These are phyloP conservation scores for Sporobolomyces pararoseus DNA, from an alignment of 768 basidiomycete genomes.

Conservation along the genomic window DNA sequence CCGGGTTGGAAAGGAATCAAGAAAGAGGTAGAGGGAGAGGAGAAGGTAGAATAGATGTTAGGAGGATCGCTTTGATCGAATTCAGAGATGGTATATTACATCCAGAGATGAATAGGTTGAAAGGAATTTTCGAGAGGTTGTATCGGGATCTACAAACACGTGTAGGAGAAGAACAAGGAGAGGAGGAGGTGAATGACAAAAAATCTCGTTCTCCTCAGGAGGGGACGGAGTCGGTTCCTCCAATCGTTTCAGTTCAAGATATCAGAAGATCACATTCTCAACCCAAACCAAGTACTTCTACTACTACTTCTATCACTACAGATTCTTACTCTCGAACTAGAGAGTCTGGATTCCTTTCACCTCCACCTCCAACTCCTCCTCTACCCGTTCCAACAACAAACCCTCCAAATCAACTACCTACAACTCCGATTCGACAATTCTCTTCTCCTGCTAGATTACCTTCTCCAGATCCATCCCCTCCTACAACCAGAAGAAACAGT, in stretches of 20 bases:
- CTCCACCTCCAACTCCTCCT: not conserved
- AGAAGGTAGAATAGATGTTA: constrained; percentile 40
- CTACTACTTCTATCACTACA: not conserved
- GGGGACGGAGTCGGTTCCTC: too few species aligned
- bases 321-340: too few species aligned
- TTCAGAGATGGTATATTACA: constrained; percentile 44
- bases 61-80: constrained; percentile 42
- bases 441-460: constrained; percentile 1
- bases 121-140: not conserved
- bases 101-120: constrained; percentile 33
- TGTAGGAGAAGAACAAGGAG: not conserved
- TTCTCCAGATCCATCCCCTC: constrained; percentile 11
- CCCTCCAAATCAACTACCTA: not conserved
- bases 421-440: constrained; percentile 5
- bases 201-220: too few species aligned
- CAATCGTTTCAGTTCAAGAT: not conserved
- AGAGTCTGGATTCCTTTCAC: too few species aligned
- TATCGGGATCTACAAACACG: not conserved
- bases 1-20: not conserved
- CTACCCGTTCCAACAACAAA: not conserved
- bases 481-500: not conserved
- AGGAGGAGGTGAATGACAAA: not conserved
- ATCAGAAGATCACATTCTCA: constrained; percentile 4
- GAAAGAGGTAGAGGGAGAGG: constrained; percentile 12
- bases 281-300: not conserved